Percentiles rank a stretch among this genome's conserved stretches.
These are phyloP conservation scores for Caloboletus inedulis DNA, from an alignment of 1,284 basidiomycete genomes.

Conservation along the genomic window DNA sequence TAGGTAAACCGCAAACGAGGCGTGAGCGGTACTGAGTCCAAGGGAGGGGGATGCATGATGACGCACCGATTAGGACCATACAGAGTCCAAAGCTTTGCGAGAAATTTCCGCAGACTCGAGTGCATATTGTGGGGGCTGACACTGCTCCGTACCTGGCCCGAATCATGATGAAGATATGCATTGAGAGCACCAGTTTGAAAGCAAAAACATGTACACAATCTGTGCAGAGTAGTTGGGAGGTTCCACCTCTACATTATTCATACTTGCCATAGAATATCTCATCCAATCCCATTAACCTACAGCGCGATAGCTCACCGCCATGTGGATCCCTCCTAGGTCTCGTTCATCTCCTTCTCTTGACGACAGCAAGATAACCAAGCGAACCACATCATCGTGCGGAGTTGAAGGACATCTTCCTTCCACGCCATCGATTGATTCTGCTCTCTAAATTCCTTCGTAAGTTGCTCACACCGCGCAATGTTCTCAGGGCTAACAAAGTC, in stretches of 20 bases:
- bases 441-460: slow-evolving; percentile 86
- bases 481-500: slow-evolving; percentile 97
- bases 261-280: slow-evolving; percentile 28
- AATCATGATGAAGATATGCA: slow-evolving; percentile 10
- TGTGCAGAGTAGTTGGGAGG: slow-evolving; percentile 21
- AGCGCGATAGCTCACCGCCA: slow-evolving; percentile 9
- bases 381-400: slow-evolving; percentile 92
- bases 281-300: slow-evolving; percentile 23
- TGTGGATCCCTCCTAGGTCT: slow-evolving; percentile 18
- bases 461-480: slow-evolving; percentile 76
- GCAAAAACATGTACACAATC: slow-evolving; percentile 31
- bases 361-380: slow-evolving; percentile 72
- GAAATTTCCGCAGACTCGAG: neutral
- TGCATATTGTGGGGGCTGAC: neutral
- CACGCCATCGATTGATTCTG: slow-evolving; percentile 84
- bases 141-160: neutral
- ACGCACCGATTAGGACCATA: neutral
- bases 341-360: slow-evolving; percentile 46
- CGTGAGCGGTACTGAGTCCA: too few relatives aligned
- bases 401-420: slow-evolving; percentile 93
- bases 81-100: neutral
- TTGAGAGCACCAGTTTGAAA: slow-evolving; percentile 16
- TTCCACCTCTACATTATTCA: slow-evolving; percentile 30
- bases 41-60: too few relatives aligned
- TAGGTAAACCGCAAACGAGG: neutral